Base-by-base conservation (phyloP, 139 green algal species). In the Micractinium conductrix region DNA sequence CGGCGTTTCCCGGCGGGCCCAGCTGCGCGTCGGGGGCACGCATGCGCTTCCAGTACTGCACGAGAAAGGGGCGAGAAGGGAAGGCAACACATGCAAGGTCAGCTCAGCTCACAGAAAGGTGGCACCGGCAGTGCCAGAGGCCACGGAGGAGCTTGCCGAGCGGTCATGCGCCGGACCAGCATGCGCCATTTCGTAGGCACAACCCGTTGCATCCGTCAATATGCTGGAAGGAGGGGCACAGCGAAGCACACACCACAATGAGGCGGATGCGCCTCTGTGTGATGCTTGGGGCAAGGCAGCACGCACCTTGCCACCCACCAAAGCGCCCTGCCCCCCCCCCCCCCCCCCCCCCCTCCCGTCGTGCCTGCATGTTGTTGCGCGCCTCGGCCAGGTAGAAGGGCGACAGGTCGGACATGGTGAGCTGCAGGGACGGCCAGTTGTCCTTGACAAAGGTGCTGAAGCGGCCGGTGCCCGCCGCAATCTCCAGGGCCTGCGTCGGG, bases 361-460 rank as follows among this genome's bases (percentile, higher is more conserved):
- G 17, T 43, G 50, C 40, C 69, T 60, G 78, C 33, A 76, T 55
- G 87, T 95, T 96, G 33, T 85, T 63, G 14, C 93, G 84, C 4
- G 94, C 93, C 40, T 91, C 86, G 22, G 88, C 74, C 63, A 98
- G 92, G 89, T 98, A 98, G 90, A 94, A 97, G 65, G 95, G 95
- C 6, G 85, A 93, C 55, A 98, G 87, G 85, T 98, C 95, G 26
- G 90, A 86, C 8, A 89, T 76, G 19, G 94, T 95, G 35, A 93
- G 84, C 60, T 81, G 69, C 85, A 95, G 84, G 24, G 42, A 35
- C 0, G 89, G 87, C 62, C 93, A 94, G 88, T 96, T 97, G 86
- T 97, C 94, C 92, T 95, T 96, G 81, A 95, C 83, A 84, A 98
- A 98, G 10, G 95, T 98, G 73, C 93, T 91, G 74, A 97, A 97